Percentiles rank a stretch among this genome's conserved stretches.
These are phyloP conservation scores for Aspergillus sp. DNA, from an alignment of 2,329 filamentous ascomycete species.

Conservation along the genomic window DNA sequence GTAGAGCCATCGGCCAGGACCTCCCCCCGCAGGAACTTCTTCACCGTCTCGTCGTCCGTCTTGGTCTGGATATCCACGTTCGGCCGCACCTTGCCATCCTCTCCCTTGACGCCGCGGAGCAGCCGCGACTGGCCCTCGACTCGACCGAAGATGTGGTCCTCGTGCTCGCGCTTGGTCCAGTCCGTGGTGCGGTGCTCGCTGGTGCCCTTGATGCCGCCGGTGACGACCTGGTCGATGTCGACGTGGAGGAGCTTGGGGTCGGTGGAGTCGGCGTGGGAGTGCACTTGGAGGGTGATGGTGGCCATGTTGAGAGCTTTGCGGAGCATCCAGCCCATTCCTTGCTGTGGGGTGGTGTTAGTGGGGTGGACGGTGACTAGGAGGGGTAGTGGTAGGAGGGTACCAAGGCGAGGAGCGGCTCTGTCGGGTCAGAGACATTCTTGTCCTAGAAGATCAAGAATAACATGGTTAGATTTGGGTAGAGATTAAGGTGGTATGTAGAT, in stretches of 20 bases:
- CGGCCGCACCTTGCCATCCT: constrained; percentile 39
- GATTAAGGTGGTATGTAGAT: not conserved
- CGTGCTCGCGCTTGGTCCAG: constrained; percentile 63
- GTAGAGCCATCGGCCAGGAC: constrained; percentile 55
- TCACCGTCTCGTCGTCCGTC: constrained; percentile 38
- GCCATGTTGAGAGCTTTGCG: constrained; percentile 71
- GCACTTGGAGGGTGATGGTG: constrained; percentile 65
- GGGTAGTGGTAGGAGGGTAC: constrained; percentile 28
- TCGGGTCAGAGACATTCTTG: constrained; percentile 67
- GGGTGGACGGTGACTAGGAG: constrained; percentile 8
- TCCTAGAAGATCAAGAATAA: constrained; percentile 57
- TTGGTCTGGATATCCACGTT: constrained; percentile 38
- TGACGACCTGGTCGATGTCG: constrained; percentile 69
- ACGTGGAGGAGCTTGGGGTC: constrained; percentile 57
- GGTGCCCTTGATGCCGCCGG: constrained; percentile 69
- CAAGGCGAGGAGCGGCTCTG: constrained; percentile 68
- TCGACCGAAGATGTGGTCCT: constrained; percentile 76
- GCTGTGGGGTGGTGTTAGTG: constrained; percentile 34
- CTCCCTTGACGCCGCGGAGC: constrained; percentile 37
- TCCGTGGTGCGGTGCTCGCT: constrained; percentile 59
- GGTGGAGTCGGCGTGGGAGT: constrained; percentile 50
- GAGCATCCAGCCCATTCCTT: constrained; percentile 69
- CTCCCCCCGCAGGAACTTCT: constrained; percentile 41
- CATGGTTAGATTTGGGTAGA: not conserved
- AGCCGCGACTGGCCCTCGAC: constrained; percentile 62